Base-by-base conservation (phyloP, 2,329 filamentous ascomycete genomes). In the Neonectria neomacrospora region DNA sequence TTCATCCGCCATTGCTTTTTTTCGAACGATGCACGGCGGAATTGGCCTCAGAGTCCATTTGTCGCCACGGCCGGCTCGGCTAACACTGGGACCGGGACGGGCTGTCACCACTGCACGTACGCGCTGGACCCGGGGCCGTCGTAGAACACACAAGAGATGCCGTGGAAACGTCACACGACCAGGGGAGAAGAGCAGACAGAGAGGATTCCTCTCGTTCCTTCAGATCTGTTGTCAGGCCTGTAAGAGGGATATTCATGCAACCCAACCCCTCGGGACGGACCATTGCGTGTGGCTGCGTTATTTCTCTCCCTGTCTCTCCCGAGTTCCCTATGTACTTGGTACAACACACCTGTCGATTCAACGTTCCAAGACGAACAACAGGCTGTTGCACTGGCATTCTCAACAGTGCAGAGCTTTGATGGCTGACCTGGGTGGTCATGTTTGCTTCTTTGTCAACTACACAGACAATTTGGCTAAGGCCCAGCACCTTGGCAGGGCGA, bases 261-360 rank as follows among this genome's bases (percentile, higher is more conserved):
- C 54, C 68, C 64, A 63, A 61, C 56, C 45, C 42, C 42, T 70
- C 64, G 65, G 70, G 67, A 64, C 61, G 55, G 54, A 56, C 48
- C 16, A 65, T 26, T 50, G 23, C 20, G 30, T 23, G 50, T 56
- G 58, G 37, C 58, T 56, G 50, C 44, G 28, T 37, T 61, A 41
- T 53, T 52, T 65, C 28, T 34, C 58, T 23, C 47, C 26, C 26
- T 56, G 23, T 47, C 18, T 41, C 39, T 53, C 41, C 20, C 32
- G 14, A 28, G 44, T 39, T 37, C 18, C 34, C 41, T 34, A 22
- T 54, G 54, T 30, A 16, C 34, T 37, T 8, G 14, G 34, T 37
- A 47, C 44, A 32, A 44, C 42, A 8, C 37, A 44, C 48, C 14
- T 26, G 32, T 48, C 30, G 8, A 45, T 23, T 61, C 5, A 16